Evolutionary conservation across 2,329 filamentous ascomycete species (phyloP).

Genomic region (Diatrype stigma): DNA sequence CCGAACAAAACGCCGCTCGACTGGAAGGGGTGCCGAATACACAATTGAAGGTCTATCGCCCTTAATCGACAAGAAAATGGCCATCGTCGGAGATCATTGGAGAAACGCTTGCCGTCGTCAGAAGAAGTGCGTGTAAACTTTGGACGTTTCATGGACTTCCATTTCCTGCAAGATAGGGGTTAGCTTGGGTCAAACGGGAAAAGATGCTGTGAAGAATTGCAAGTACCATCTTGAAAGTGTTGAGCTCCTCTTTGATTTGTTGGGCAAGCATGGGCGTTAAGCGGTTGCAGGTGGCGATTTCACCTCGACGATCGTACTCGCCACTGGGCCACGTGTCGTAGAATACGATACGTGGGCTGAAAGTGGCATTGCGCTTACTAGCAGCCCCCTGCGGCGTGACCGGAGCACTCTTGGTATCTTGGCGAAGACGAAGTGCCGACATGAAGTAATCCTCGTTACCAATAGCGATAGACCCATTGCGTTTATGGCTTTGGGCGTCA

Average conservation of each 20-base stretch:
- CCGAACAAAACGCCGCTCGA: slow-evolving; percentile 46
- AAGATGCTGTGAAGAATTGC: not conserved
- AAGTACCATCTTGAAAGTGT: slow-evolving; percentile 97
- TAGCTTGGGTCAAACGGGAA: slow-evolving; percentile 31
- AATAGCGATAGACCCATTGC: slow-evolving; percentile 67
- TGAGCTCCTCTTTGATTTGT: slow-evolving; percentile 99
- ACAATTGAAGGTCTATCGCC: slow-evolving; percentile 35
- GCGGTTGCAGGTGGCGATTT: slow-evolving; percentile 96
- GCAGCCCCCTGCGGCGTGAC: slow-evolving; percentile 65
- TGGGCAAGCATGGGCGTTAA: slow-evolving; percentile 95
- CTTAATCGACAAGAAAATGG: slow-evolving; percentile 27
- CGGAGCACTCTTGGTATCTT: slow-evolving; percentile 76
- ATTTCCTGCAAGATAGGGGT: slow-evolving; percentile 69
- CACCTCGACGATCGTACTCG: slow-evolving; percentile 93
- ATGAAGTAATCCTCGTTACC: slow-evolving; percentile 89
- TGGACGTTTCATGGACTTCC: slow-evolving; percentile 98
- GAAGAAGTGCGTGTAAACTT: slow-evolving; percentile 99
- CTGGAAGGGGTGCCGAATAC: slow-evolving; percentile 49
- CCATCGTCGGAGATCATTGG: slow-evolving; percentile 24
- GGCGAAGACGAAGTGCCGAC: slow-evolving; percentile 66
- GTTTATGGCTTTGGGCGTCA: slow-evolving; percentile 63
- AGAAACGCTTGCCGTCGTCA: slow-evolving; percentile 51
- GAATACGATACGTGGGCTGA: slow-evolving; percentile 91
- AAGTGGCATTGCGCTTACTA: slow-evolving; percentile 62
- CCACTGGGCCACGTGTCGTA: slow-evolving; percentile 94